Base-by-base conservation (phyloP, 1,284 basidiomycete genomes). In the Mycena sp. region DNA sequence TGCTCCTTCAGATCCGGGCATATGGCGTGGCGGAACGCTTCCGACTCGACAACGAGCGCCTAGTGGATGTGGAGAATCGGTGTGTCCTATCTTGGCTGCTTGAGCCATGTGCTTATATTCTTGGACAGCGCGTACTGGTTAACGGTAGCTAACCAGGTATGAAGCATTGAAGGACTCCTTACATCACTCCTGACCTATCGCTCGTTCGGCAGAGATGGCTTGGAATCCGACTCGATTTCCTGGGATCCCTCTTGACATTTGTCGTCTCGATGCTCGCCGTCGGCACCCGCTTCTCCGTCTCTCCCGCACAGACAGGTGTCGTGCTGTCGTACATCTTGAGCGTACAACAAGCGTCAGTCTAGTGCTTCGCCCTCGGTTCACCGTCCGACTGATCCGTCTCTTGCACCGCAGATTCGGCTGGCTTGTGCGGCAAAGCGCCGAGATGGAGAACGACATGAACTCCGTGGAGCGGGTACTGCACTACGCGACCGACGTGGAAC, bases 391-490 rank as follows among this genome's bases (percentile, higher is more conserved):
- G 11, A 59, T 71, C 46, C 55, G 45, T 25, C 37, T 54, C 37
- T 66, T 23, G n/a, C 11, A 2, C 6, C 14, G 68, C 25, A 87
- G 83, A 76, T 95, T 96, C 71, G 89, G 90, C 16, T 94, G 89
- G 91, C 84, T 95, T 72, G 88, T 96, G 49, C 87, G 93, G 23
- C 94, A 96, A 74, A 84, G 85, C 53, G 92, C 92, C 4, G 92
- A 95, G 72, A 89, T 95, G 16, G 93, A 96, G 77, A 96, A 96
- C 74, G 87, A 96, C 76, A 95, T 96, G 91, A 95, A 95, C 74
- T 89, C 90, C 25, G 93, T 95, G 5, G 95, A 97, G 76, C 89
- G 93, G 46, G 83, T 95, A 30, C 79, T 93, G 3, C 85, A 95
- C 74, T 97, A 97, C 70, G 88, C 90, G 30, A 84, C 84, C 32